Evolutionary conservation across 352 stramenopile species (phyloP), one percentile per base, ranked within the genome.

Genomic region (Pythium aquatile): DNA sequence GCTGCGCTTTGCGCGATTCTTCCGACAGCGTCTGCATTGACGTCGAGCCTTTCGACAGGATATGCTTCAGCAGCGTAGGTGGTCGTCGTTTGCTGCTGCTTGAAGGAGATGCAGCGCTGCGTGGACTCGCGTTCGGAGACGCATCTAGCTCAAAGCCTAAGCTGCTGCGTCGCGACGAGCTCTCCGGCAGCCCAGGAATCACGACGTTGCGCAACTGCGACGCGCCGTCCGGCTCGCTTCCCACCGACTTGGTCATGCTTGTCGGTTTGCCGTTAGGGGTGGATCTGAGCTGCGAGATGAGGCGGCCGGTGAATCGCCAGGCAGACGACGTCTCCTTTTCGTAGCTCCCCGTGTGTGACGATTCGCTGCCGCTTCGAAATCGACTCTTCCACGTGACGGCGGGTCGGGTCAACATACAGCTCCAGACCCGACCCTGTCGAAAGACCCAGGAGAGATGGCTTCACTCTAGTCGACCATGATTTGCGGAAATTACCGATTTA

Each of bases 241-340:
- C 30, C 24, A 24, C 17, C 1, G 40, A 53, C 39, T 69, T 69
- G 17, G 63, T 69, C 63, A 69, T 68, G 6, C 8, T 14, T 17
- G 24, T 52, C 5, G 32, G 32, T 9, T 9, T 9, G 32, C 32
- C 8, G 32, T 35, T 35, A 9, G 5, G 11, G 24, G 3, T 14
- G 35, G 35, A 42, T 42, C 35, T 42, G 7, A 42, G 35, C 35
- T 42, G 35, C 35, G 16, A 42, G 11, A 42, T 7, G 35, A 42
- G 35, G 4, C 35, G 35, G 35, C 35, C 35, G 35, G 11, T 42
- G 35, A 42, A 42, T 42, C 35, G 35, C 7, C 35, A 11, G 35
- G 35, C 35, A 42, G 35, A 7, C 16, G 8, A 40, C 35, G 8
- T 11, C 11, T 42, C 32, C 32, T 37, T 24, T 24, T 24, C 32